These are phyloP conservation scores for Juglanconis sp. DNA, from an alignment of 2,329 filamentous ascomycete species.

Conservation along the genomic window DNA sequence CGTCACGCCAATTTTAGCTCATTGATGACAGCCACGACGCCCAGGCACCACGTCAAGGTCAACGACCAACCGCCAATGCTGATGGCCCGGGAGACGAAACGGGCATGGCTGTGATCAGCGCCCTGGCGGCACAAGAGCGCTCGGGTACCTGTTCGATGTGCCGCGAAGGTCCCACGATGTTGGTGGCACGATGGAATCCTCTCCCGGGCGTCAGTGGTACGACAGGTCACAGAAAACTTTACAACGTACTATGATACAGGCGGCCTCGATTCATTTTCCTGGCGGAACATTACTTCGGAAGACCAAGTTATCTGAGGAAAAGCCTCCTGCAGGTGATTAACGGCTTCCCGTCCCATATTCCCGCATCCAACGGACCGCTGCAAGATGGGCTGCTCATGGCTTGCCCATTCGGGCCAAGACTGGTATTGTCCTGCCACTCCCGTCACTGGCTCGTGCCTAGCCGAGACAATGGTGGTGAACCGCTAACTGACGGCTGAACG, in stretches of 20 bases:
- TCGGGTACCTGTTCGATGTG: constrained; percentile 1
- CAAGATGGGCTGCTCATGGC: constrained; percentile 5
- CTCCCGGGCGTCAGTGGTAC: too few relatives aligned
- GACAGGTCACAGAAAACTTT: too few relatives aligned
- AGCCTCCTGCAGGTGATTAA: constrained; percentile 3
- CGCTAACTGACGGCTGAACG: constrained; percentile 2
- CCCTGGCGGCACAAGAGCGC: not conserved
- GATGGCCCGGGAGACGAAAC: not conserved
- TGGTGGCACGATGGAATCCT: not conserved
- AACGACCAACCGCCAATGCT: not conserved
- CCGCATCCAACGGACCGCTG: constrained; percentile 1
- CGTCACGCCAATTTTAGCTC: constrained; percentile 4
- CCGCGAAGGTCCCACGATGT: constrained; percentile 13
- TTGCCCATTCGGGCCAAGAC: constrained; percentile 3
- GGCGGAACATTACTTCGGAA: not conserved
- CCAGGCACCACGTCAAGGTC: not conserved
- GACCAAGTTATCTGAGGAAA: not conserved
- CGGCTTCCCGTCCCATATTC: constrained; percentile 1
- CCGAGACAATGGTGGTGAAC: not conserved
- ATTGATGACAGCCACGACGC: not conserved
- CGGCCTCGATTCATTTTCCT: not conserved
- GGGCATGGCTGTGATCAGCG: not conserved
- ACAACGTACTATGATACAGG: too few relatives aligned
- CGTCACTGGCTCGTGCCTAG: not conserved
- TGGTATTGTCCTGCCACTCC: not conserved